Evolutionary conservation across 1,284 basidiomycete species (phyloP), one percentile per base, ranked within the genome.

Genomic region (Ustilago xerochloae): DNA sequence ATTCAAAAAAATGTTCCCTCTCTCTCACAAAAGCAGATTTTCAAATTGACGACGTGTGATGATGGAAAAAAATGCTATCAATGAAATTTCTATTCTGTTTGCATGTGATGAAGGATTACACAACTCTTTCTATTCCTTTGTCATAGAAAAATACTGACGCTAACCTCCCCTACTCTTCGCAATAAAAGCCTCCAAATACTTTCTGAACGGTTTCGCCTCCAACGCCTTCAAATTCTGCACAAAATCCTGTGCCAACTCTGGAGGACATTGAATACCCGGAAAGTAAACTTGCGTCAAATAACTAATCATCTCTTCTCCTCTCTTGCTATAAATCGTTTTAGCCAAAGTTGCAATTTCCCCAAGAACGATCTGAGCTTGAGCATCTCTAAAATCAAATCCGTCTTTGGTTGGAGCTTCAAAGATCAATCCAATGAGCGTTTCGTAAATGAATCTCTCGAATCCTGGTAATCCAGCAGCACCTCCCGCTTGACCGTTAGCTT

Each of bases 371-470:
- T 78, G 75, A 83, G 75, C 54, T 60, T 94, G 93, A 6, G 93
- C 93, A 80, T 96, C 93, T 79, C 91, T 92, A 75, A 92, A 87
- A 81, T 96, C 96, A 82, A 98, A 94, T 41, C 90, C 88, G 0
- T 91, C 89, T 22, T 89, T 87, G 12, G 92, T 90, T 0, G 94
- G 90, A 5, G 97, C 90, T 22, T 90, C 88, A 84, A 99, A 97
- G 32, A 91, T 91, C 1, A 91, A 87, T 4, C 93, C 93, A 52
- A 98, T 87, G 41, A 97, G 86, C 9, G 91, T 89, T 75, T 96
- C 92, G 84, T 99, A 99, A 51, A 97, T 88, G 83, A 97, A 97
- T 13, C 89, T 88, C 77, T 97, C 94, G 82, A 98, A 99, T 1
- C 96, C 96, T 13, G 93, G 93, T 28, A 99, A 16, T 7, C 49